A percentile compares a stretch with the other conserved stretches of the same genome.
These are phyloP conservation scores for Aureobasidium pullulans DNA, from an alignment of 2,329 filamentous ascomycete species.

Conservation along the genomic window DNA sequence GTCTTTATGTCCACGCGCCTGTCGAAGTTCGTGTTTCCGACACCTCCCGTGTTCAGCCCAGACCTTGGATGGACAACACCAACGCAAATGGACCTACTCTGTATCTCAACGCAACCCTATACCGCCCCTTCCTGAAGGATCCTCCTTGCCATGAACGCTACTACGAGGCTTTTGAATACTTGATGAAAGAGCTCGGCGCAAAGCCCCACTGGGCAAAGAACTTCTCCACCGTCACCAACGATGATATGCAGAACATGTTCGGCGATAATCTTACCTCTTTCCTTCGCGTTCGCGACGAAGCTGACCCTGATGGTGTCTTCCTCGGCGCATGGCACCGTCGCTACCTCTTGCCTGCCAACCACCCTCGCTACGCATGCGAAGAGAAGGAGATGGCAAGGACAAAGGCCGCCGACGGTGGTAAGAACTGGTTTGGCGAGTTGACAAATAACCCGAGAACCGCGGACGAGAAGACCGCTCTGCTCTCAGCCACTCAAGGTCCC, in stretches of 20 bases:
- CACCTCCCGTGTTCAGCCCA: slow-evolving; percentile 46
- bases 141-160: slow-evolving; percentile 70
- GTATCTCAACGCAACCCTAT: slow-evolving; percentile 85
- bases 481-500: slow-evolving; percentile 16
- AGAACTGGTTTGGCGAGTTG: slow-evolving; percentile 30
- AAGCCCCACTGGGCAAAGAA: slow-evolving; percentile 93
- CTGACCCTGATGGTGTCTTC: slow-evolving; percentile 79
- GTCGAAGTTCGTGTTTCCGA: slow-evolving; percentile 85
- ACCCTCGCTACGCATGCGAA: slow-evolving; percentile 30
- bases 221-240: slow-evolving; percentile 54
- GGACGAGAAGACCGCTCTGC: slow-evolving; percentile 17
- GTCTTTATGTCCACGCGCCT: slow-evolving; percentile 79
- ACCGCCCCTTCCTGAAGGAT: slow-evolving; percentile 71
- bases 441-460: slow-evolving; percentile 8
- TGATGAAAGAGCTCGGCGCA: slow-evolving; percentile 79
- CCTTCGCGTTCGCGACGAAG: slow-evolving; percentile 59
- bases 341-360: slow-evolving; percentile 45
- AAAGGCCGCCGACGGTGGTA: slow-evolving; percentile 36
- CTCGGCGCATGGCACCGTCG: slow-evolving; percentile 83
- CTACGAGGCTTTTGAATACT: slow-evolving; percentile 83
- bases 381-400: slow-evolving; percentile 34
- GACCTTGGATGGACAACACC: slow-evolving; percentile 68
- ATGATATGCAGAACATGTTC: slow-evolving; percentile 58
- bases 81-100: slow-evolving; percentile 62
- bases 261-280: slow-evolving; percentile 60